A percentile compares a stretch with the other conserved stretches of the same genome.
Conservation (phyloP, 176 grass and related monocot genomes). For the Canna indica region DNA sequence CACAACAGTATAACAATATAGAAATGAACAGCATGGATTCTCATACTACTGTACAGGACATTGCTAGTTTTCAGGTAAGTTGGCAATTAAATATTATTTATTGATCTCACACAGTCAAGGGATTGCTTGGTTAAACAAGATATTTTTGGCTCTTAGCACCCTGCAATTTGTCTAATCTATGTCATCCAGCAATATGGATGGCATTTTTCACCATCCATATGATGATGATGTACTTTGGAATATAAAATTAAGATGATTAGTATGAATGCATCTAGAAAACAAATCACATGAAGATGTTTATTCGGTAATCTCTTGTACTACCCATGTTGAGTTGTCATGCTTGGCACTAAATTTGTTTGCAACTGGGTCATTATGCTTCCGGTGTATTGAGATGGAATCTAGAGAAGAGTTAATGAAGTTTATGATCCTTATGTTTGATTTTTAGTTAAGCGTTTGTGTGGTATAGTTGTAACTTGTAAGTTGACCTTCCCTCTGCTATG, state of each 20-base stretch:
- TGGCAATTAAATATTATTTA: not conserved
- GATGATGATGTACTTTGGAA: too few species aligned
- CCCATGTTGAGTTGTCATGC: too few species aligned
- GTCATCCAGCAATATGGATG: too few species aligned
- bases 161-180: not conserved
- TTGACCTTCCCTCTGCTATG: not conserved
- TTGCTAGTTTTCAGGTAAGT: slow-evolving; percentile 90
- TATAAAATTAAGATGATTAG: too few species aligned
- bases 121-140: not conserved
- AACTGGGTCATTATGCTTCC: too few species aligned
- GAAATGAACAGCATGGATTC: slow-evolving; percentile 17
- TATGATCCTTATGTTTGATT: not conserved
- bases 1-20: slow-evolving; percentile 16
- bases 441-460: not conserved
- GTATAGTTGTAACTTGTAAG: not conserved
- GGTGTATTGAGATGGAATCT: too few species aligned
- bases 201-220: too few species aligned
- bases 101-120: not conserved
- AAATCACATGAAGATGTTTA: too few species aligned
- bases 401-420: too few species aligned
- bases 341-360: too few species aligned
- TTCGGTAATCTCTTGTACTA: too few species aligned
- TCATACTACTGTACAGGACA: slow-evolving; percentile 30
- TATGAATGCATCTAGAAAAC: too few species aligned
- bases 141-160: not conserved